Conservation (phyloP, 2,329 filamentous ascomycete genomes). For the Fusarium sarcochroum region DNA sequence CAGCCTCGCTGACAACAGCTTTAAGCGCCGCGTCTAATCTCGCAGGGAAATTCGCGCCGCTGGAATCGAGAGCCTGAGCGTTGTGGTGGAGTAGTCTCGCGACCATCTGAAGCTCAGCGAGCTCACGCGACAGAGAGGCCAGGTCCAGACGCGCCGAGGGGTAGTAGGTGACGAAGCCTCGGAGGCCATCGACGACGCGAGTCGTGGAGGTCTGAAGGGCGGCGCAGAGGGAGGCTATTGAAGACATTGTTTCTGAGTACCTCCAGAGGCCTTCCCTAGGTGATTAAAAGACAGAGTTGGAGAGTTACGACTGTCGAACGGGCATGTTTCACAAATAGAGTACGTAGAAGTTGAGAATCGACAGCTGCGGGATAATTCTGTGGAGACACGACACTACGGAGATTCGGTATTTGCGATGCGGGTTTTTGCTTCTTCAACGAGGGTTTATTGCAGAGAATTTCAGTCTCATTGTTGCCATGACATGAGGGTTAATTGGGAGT, state of each 20-base stretch:
- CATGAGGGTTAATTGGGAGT: background rate
- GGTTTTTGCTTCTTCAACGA: background rate
- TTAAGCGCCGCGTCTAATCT: constrained; percentile 32
- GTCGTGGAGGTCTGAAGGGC: constrained; percentile 41
- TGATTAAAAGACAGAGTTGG: constrained; percentile 20
- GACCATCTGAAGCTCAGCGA: constrained; percentile 47
- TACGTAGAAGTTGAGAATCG: background rate
- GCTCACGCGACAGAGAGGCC: constrained; percentile 46
- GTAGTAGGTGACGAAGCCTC: constrained; percentile 44
- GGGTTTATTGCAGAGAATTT: background rate
- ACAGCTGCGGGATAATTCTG: constrained; percentile 32
- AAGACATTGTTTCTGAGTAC: background rate
- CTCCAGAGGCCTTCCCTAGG: background rate
- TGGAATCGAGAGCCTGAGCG: constrained; percentile 35
- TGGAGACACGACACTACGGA: constrained; percentile 30
- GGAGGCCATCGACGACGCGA: constrained; percentile 39
- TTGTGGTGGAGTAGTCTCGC: constrained; percentile 47
- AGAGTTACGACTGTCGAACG: background rate
- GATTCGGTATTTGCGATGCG: constrained; percentile 13
- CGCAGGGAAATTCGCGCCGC: constrained; percentile 22
- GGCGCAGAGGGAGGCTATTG: constrained; percentile 39
- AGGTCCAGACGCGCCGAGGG: constrained; percentile 46
- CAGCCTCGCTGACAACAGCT: constrained; percentile 38
- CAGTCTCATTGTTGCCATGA: constrained; percentile 4
- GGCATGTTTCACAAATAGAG: constrained; percentile 9